These are phyloP conservation scores for Globisporangium nunn DNA, from an alignment of 352 stramenopile genomes.

Conservation along the genomic window DNA sequence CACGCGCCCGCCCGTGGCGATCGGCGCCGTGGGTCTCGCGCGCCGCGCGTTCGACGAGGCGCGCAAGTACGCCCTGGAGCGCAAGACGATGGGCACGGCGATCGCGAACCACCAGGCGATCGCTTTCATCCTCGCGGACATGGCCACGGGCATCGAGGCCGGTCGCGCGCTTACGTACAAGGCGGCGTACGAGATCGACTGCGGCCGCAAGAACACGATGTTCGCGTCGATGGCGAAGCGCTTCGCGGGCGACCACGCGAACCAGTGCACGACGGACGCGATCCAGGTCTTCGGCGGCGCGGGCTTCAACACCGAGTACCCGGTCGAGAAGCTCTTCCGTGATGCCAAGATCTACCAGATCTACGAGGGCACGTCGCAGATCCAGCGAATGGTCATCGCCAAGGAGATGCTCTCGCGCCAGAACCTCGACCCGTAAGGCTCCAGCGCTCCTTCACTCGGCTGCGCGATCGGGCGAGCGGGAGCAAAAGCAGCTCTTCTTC, in stretches of 20 bases:
- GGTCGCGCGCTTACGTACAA: slow-evolving; percentile 83
- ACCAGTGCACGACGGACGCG: slow-evolving; percentile 81
- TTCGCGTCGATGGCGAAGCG: slow-evolving; percentile 89
- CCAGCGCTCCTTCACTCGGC: not conserved
- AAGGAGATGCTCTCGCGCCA: slow-evolving; percentile 80
- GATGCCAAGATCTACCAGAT: slow-evolving; percentile 91
- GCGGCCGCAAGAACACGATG: slow-evolving; percentile 85
- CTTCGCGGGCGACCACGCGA: slow-evolving; percentile 83
- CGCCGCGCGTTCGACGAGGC: slow-evolving; percentile 87
- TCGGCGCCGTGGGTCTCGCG: slow-evolving; percentile 78
- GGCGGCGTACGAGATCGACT: slow-evolving; percentile 86
- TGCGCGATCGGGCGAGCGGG: too few relatives aligned
- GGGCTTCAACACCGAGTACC: slow-evolving; percentile 90
- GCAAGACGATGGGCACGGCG: slow-evolving; percentile 83
- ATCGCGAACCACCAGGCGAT: slow-evolving; percentile 87
- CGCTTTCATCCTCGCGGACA: slow-evolving; percentile 88
- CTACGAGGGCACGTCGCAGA: slow-evolving; percentile 90
- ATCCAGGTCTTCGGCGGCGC: slow-evolving; percentile 89
- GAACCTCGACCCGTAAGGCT: slow-evolving; percentile 51
- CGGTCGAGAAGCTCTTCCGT: slow-evolving; percentile 90
- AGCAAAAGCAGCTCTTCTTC: too few relatives aligned
- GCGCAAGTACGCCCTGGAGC: slow-evolving; percentile 77
- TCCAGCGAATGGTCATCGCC: slow-evolving; percentile 88
- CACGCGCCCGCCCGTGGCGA: slow-evolving; percentile 83
- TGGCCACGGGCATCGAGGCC: slow-evolving; percentile 87